Percentiles rank a stretch among this genome's conserved stretches.
Conservation (phyloP, 2,329 filamentous ascomycete genomes). For the Cladosporium velox region DNA sequence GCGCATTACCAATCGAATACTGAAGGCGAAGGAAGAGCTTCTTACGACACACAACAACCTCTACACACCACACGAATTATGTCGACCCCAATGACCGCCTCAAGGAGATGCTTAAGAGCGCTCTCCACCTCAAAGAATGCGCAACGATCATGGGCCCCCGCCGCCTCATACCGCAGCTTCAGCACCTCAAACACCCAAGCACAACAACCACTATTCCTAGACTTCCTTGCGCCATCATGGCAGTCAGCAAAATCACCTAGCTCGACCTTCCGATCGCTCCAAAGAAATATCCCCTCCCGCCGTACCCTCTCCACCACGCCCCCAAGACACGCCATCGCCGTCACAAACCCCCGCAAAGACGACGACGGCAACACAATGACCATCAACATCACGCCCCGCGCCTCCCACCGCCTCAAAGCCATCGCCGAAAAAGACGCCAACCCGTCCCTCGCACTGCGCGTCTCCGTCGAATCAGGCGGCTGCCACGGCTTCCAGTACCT, state of each 20-base stretch:
- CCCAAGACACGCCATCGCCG: slow-evolving; percentile 37
- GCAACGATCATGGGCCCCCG: neutral
- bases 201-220: slow-evolving; percentile 34
- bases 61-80: neutral
- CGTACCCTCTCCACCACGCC: slow-evolving; percentile 26
- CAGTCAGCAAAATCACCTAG: slow-evolving; percentile 7
- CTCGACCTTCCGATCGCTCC: neutral
- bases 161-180: slow-evolving; percentile 7
- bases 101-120: slow-evolving; percentile 2
- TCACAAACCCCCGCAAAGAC: slow-evolving; percentile 73
- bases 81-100: slow-evolving; percentile 2
- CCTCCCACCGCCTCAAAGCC: slow-evolving; percentile 71
- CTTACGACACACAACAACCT: neutral
- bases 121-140: neutral
- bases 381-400: slow-evolving; percentile 80
- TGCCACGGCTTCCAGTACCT: slow-evolving; percentile 98
- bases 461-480: slow-evolving; percentile 88
- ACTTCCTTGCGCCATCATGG: slow-evolving; percentile 40
- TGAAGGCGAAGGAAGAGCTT: neutral
- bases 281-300: neutral
- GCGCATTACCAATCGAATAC: slow-evolving; percentile 21
- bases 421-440: slow-evolving; percentile 60
- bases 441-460: slow-evolving; percentile 80
- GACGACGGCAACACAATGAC: slow-evolving; percentile 83
- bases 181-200: slow-evolving; percentile 3